Base-by-base conservation (phyloP, 2,329 filamentous ascomycete species). In the Diaporthe ampelina region DNA sequence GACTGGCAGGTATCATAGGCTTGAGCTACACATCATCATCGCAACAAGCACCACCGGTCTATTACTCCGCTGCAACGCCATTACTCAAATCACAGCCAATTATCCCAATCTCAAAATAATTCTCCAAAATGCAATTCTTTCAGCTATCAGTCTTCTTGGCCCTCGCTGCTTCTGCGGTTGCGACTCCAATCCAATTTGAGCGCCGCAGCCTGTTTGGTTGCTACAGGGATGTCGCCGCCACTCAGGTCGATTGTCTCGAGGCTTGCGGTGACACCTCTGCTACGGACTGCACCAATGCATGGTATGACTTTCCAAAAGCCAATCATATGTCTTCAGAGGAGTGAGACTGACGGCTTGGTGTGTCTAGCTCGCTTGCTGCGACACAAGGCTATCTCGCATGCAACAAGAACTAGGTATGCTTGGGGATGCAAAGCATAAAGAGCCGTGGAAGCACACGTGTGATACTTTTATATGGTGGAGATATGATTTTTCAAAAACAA, bases 281-380 rank as follows among this genome's bases (percentile, higher is more conserved):
- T 4, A 67, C 43, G 7, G 61, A 67, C 43, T 67, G 61, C 61
- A 67, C 61, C 43, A 67, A 67, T 35, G 61, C 61, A 17, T 67
- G 61, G 61, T 67, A 67, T 35, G 43, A 50, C 26, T 50, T 13
- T n/a, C 17, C 15, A 2, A 43, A 61, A 6, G 0, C 5, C 5
- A 3, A 10, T 8, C 1, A 2, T 21, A 32, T 15, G 3, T 8
- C 11, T 13, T 17, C 3, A 32, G 21, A 3, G n/a, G 10, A 9
- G 1, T 10, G 4, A 19, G 2, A 21, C 2, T 63, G 26, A 63
- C 5, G 48, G 13, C 3, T 8, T 26, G 2, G 3, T 32, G 8
- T 32, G 17, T 3, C 2, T 19, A 63, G 59, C 24, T 48, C 59
- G 1, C 40, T 63, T 19, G 40, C 59, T 1, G 59, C 59, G 40